Evolutionary conservation across 495 filamentous ascomycete species (phyloP).

Genomic region (Tuber aestivum): DNA sequence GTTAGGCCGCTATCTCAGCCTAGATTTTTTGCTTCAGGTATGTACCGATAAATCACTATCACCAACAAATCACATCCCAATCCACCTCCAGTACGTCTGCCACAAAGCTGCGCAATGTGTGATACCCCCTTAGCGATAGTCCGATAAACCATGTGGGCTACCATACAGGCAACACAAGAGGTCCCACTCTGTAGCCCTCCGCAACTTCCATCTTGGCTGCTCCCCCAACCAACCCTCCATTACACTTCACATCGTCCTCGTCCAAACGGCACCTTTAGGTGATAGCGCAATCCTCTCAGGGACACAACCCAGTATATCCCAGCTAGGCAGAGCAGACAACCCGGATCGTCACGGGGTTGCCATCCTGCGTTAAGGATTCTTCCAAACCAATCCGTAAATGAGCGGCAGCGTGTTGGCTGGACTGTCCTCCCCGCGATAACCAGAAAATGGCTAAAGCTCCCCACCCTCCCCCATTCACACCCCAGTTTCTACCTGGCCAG

Average conservation of each 20-base stretch:
- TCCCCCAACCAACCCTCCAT: background rate
- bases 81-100: background rate
- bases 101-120: background rate
- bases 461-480: background rate
- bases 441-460: background rate
- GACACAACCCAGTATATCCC: background rate
- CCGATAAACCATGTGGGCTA: background rate
- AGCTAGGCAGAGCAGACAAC: no score
- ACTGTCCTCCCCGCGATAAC: background rate
- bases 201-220: background rate
- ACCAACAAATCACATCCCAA: background rate
- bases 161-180: background rate
- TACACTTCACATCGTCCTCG: background rate
- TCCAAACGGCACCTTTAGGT: background rate
- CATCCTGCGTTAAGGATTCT: background rate
- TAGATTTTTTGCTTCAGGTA: background rate
- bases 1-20: background rate
- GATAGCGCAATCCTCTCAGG: background rate
- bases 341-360: background rate
- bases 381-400: background rate
- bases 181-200: background rate
- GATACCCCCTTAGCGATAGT: background rate
- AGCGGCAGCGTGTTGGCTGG: no score
- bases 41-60: background rate
- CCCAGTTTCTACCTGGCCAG: background rate